Base-by-base conservation (phyloP, 225 moss, liverwort and hornwort species). In the Ulota crispa region DNA sequence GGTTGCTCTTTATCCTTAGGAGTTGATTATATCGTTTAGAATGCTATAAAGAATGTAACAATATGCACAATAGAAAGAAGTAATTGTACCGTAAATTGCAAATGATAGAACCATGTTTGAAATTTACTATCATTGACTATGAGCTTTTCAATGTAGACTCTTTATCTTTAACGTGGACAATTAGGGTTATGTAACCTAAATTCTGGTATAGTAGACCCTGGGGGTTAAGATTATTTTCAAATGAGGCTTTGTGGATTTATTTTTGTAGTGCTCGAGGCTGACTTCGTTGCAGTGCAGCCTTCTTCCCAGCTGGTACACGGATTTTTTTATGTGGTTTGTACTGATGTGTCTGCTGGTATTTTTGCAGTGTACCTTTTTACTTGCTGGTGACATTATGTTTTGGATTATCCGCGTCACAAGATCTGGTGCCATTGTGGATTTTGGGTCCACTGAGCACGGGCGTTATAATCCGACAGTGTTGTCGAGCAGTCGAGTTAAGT, bases 341-440 rank as follows among this genome's bases (percentile, higher is more conserved):
- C 70, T 77, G 77, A 70, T 73, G 9, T 15, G 9, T 76, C 26
- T 23, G 4, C 43, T 80, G 72, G 32, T 69, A 60, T 55, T 70
- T 47, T 84, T 93, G 94, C 94, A 98, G 97, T 80, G 78, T 82
- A 77, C 86, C 85, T 67, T 83, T 91, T 64, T 99, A 52, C 78
- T 77, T 94, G 86, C 86, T 88, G 80, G 88, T 99, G 66, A 89
- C 90, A 24, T 28, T 88, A 79, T 60, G 75, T 41, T 93, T 87
- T 81, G 98, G 98, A 76, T 21, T 86, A 34, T 23, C 72, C 42
- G 94, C 83, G 18, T 89, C 91, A 55, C 92, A 89, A 82, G 96
- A 99, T 71, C 78, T 99, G 28, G 27, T 92, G 42, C 98, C 98
- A 54, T 85, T 94, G 34, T 99, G 98, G 96, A 89, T 99, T 63